A percentile compares a stretch with the other conserved stretches of the same genome.
Conservation (phyloP, 2,329 filamentous ascomycete genomes). For the Colletotrichum coccodes region DNA sequence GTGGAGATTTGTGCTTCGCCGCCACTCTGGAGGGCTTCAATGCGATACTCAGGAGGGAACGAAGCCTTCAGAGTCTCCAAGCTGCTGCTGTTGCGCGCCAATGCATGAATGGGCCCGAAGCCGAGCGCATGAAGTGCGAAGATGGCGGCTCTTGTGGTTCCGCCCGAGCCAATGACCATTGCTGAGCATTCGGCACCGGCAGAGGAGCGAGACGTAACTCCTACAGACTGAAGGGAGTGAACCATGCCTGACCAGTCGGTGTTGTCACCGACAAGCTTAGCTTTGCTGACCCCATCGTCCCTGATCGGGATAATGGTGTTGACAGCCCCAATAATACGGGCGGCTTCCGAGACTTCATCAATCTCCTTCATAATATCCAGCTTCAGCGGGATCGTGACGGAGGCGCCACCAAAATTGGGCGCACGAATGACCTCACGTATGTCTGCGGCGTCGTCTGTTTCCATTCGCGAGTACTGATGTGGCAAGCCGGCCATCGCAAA, state of each 20-base stretch:
- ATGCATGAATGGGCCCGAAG: slow-evolving; percentile 86
- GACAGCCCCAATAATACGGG: slow-evolving; percentile 86
- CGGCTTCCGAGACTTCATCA: slow-evolving; percentile 83
- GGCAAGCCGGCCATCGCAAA: slow-evolving; percentile 83
- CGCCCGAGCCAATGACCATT: slow-evolving; percentile 90
- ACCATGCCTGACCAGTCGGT: slow-evolving; percentile 97
- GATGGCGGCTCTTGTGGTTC: slow-evolving; percentile 90
- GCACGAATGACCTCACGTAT: slow-evolving; percentile 74
- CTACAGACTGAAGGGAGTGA: slow-evolving; percentile 77
- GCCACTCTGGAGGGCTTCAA: slow-evolving; percentile 64
- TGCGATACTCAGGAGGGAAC: slow-evolving; percentile 79
- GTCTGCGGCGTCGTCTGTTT: slow-evolving; percentile 74
- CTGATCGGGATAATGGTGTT: slow-evolving; percentile 86
- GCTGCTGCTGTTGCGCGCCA: slow-evolving; percentile 79
- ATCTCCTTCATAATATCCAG: slow-evolving; percentile 85
- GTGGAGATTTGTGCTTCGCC: neutral
- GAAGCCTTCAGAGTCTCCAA: slow-evolving; percentile 73
- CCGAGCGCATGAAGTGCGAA: slow-evolving; percentile 87
- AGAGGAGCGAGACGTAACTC: slow-evolving; percentile 57
- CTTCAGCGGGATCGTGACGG: slow-evolving; percentile 96
- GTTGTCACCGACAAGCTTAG: slow-evolving; percentile 82
- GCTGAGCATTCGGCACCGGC: slow-evolving; percentile 57
- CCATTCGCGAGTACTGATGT: slow-evolving; percentile 80
- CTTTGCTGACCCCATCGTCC: slow-evolving; percentile 13
- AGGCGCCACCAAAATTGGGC: slow-evolving; percentile 87